Conservation (phyloP, 768 basidiomycete genomes). For the Mrakia frigida region DNA sequence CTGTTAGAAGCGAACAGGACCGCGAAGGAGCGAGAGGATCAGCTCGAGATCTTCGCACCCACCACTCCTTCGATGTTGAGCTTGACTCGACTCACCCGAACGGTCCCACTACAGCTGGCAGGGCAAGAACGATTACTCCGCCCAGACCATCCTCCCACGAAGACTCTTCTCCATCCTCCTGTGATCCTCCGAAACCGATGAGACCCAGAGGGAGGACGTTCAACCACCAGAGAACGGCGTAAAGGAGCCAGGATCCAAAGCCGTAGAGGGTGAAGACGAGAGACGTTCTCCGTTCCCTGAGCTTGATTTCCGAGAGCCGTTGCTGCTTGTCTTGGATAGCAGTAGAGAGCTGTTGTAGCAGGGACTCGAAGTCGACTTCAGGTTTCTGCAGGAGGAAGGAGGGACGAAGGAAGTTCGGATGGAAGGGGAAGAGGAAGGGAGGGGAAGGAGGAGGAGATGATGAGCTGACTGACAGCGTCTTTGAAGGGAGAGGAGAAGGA, state of each 20-base stretch:
- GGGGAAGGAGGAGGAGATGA: constrained; percentile 1
- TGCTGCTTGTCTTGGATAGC: constrained; percentile 70
- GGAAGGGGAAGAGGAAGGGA: constrained; percentile 1
- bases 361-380: constrained; percentile 66
- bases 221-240: constrained; percentile 41
- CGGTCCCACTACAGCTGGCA: constrained; percentile 68
- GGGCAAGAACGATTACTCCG: constrained; percentile 42
- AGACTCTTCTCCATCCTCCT: constrained; percentile 35
- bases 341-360: constrained; percentile 60
- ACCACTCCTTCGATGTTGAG: neutral
- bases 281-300: constrained; percentile 73
- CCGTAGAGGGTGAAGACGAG: constrained; percentile 73
- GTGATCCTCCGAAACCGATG: constrained; percentile 3
- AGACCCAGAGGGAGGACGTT: constrained; percentile 30
- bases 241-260: constrained; percentile 61
- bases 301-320: constrained; percentile 72
- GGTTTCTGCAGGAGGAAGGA: constrained; percentile 46
- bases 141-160: constrained; percentile 47
- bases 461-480: neutral
- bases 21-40: neutral
- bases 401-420: neutral
- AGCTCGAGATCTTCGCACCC: constrained; percentile 9
- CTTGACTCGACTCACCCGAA: constrained; percentile 57
- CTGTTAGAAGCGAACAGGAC: constrained; percentile 46
- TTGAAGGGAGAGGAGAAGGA: neutral